These are phyloP conservation scores for Eleusine coracana DNA, from an alignment of 176 grass and related monocot species.

Conservation along the genomic window DNA sequence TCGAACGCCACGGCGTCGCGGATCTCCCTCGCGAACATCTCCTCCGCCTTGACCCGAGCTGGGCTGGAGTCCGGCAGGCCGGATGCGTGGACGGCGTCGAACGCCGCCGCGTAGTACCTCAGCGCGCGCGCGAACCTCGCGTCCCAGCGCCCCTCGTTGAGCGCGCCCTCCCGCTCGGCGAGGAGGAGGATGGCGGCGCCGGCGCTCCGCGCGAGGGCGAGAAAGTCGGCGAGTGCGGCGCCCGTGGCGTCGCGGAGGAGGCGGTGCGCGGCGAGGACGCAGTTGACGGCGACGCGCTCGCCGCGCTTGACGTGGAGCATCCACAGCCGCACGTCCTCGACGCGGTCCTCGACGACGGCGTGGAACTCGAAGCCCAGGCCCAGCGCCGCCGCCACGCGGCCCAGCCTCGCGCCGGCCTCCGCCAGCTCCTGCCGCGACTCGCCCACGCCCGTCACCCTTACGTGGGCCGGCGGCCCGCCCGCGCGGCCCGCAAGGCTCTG, in stretches of 20 bases:
- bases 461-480: slow-evolving; percentile 53
- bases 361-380: slow-evolving; percentile 90
- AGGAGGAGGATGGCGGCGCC: slow-evolving; percentile 68
- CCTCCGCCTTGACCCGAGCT: slow-evolving; percentile 73
- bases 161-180: slow-evolving; percentile 71
- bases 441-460: slow-evolving; percentile 88
- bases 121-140: slow-evolving; percentile 61
- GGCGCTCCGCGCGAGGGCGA: slow-evolving; percentile 67
- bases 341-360: slow-evolving; percentile 78
- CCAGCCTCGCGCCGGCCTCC: slow-evolving; percentile 64
- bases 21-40: slow-evolving; percentile 93
- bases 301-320: slow-evolving; percentile 99
- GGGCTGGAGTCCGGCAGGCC: slow-evolving; percentile 48
- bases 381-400: slow-evolving; percentile 54
- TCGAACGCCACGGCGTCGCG: slow-evolving; percentile 82
- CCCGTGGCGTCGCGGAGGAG: slow-evolving; percentile 67
- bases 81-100: slow-evolving; percentile 62
- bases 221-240: slow-evolving; percentile 60
- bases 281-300: slow-evolving; percentile 88
- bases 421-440: slow-evolving; percentile 84
- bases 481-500: slow-evolving; percentile 74
- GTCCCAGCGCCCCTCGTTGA: slow-evolving; percentile 68
- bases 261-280: slow-evolving; percentile 69
- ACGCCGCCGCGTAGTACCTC: slow-evolving; percentile 70
- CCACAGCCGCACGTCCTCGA: slow-evolving; percentile 97